Evolutionary conservation across 441 rosid genomes (phyloP), one percentile per base, ranked within the genome.

Genomic region (Kokia cookei): DNA sequence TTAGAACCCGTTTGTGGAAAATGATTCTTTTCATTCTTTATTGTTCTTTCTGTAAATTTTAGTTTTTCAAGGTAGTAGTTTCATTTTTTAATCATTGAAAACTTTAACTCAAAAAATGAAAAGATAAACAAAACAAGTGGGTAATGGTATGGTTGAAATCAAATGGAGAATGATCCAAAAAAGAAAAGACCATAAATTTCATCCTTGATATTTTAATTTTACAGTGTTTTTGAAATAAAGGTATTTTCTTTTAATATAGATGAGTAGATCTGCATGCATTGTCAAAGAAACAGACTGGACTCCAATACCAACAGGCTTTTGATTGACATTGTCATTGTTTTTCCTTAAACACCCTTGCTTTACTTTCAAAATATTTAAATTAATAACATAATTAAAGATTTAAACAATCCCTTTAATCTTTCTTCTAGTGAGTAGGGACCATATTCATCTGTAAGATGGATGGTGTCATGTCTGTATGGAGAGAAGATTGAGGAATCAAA

Each of bases 231-330:
- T 48, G 22, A 15, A 72, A 27, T 22, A 57, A 61, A 71, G 65
- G 68, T 48, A 12, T 14, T 42, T 19, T 66, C 8, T 40, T 48
- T 62, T 42, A 42, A 42, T 57, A 19, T 24, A 12, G 27, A 50
- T 50, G 4, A 50, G 71, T 68, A 45, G 61, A 75, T 58, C 61
- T 47, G 65, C 27, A 58, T 40, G 55, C 22, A 69, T 40, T 60
- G 80, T 80, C 76, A 77, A 75, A 72, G 73, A 65, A 64, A 77
- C 79, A 69, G 77, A 71, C 66, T 79, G 80, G 71, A 76, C 65
- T 65, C 58, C 78, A 62, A 35, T 62, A 62, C 24, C 47, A 55
- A 22, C 74, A 45, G 24, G 48, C 19, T 57, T 63, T 60, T 54
- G 14, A 66, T 45, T 62, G 65, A 15, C 45, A 19, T 67, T 66